Base-by-base conservation (phyloP, 495 filamentous ascomycete species). In the Astrothelium macrocarpum region DNA sequence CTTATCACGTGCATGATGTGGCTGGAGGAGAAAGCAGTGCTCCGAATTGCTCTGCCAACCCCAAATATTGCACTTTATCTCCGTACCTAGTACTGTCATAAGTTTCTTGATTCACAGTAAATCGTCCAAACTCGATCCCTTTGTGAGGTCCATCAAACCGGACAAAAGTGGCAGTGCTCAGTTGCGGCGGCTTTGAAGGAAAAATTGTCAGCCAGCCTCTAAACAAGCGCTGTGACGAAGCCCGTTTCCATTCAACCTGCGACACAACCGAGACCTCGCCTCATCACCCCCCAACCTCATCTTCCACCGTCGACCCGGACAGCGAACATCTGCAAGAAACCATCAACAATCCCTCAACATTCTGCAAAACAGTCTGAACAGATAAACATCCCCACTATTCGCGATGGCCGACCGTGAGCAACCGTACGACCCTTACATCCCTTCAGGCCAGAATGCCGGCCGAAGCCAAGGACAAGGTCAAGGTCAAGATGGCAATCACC, bases 341-440 rank as follows among this genome's bases (percentile, higher is more conserved):
- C 25, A 45, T 59, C 53, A 9, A 60, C 12, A 53, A 56, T n/a
- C 61, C 61, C 20, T 42, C 4, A 16, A 16, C 26, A 56, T 25
- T 56, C 29, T 29, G 20, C 49, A 56, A 10, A 56, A 10, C 0
- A 11, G 26, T 25, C 10, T 29, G 25, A 36, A 45, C 29, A 36
- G 31, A 53, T 25, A 29, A 10, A 56, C 29, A 56, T 7, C 20
- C 65, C 45, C 63, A 56, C 60, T 53, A 70, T 62, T 71, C 75
- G 82, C 69, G 66, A 89, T 90, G 87, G 80, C 87, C 76, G 84
- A 84, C 72, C 81, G 82, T 71, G 85, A 90, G 68, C 83, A 82
- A 72, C 90, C 90, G 62, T 96, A 96, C 76, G 91, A 96, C 74
- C 91, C 91, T 53, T 96, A 95, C 78, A 93, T 94, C 72, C 91